phyloP scores from a whole-genome alignment of 108 stramenopile species.

The Skeletonema grethae region DNA sequence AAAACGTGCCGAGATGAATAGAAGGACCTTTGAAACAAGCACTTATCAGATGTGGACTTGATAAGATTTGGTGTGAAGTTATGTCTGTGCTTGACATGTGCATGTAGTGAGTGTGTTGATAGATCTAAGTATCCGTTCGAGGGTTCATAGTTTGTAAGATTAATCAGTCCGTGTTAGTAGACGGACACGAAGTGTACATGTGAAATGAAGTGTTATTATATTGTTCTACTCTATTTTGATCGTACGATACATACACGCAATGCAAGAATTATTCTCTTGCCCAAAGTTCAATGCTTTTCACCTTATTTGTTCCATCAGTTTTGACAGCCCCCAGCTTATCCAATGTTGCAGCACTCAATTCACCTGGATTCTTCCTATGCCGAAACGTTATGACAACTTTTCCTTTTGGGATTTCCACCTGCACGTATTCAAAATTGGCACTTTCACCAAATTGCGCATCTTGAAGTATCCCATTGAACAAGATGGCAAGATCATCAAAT shows the following conservation, averaged over 20 bases:
- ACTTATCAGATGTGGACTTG: constrained; percentile 25
- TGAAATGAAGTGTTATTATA: neutral
- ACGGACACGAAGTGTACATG: neutral
- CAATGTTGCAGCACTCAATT: constrained; percentile 14
- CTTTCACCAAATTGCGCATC: constrained; percentile 36
- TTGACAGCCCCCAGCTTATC: constrained; percentile 16
- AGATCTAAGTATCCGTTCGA: neutral
- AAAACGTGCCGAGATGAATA: constrained; percentile 11
- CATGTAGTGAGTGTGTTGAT: neutral
- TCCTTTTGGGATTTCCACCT: constrained; percentile 27
- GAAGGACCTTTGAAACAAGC: constrained; percentile 24
- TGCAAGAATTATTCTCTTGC: neutral
- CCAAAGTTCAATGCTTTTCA: constrained; percentile 8
- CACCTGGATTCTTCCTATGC: constrained; percentile 50
- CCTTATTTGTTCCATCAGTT: constrained; percentile 14
- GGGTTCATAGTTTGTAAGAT: neutral
- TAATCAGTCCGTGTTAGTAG: neutral
- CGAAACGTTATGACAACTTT: constrained; percentile 31
- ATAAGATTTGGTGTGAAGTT: neutral
- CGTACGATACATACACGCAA: neutral
- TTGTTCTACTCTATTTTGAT: neutral
- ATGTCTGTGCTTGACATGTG: neutral
- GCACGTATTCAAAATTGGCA: constrained; percentile 8
- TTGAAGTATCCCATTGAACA: constrained; percentile 16
- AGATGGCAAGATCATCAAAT: constrained; percentile 39